Base-by-base conservation (phyloP, 768 basidiomycete genomes). In the Suillus tomentosus region DNA sequence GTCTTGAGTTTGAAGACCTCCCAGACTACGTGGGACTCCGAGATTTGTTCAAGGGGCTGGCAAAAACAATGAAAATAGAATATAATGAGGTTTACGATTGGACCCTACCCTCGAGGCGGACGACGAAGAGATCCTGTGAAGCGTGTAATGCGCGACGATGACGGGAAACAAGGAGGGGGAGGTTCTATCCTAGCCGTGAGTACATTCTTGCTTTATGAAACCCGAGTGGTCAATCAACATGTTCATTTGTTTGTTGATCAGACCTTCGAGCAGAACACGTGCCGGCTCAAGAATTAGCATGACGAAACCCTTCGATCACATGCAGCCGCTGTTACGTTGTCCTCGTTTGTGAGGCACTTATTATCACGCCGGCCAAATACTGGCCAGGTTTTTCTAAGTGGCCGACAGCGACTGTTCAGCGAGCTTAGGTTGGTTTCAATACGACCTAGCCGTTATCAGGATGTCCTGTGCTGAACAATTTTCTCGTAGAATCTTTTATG, bases 11-110 rank as follows among this genome's bases (percentile, higher is more conserved):
- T 69, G 92, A 92, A 70, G 94, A 95, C 78, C 81, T 92, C 47
- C 94, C 94, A 11, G 94, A 96, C 76, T 96, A 95, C 70, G 89
- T 87, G 51, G 93, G 93, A 34, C 79, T 95, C 27, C 83, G 93
- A 50, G 84, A 83, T 53, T 82, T 94, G 53, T 92, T 95, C 74
- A 81, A 42, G 50, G 63, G 57, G 34, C 70, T 65, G 0, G 70
- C 71, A 13, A 66, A 69, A 48, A 53, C 62, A 60, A 39, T 43
- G 6, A 66, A 62, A 2, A 72, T 74, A 7, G 72, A 76, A 51
- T 87, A 85, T 68, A 85, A 87, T 69, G 82, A 78, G 14, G 77
- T 76, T 19, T 79, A 74, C 62, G 79, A 78, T 68, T 75, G 78
- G 60, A 75, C 75, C 27, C 65, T 71, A 39, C 67, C 66, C 2